Base-by-base conservation (phyloP, 2,329 filamentous ascomycete genomes). In the Venturiaceae sp. region DNA sequence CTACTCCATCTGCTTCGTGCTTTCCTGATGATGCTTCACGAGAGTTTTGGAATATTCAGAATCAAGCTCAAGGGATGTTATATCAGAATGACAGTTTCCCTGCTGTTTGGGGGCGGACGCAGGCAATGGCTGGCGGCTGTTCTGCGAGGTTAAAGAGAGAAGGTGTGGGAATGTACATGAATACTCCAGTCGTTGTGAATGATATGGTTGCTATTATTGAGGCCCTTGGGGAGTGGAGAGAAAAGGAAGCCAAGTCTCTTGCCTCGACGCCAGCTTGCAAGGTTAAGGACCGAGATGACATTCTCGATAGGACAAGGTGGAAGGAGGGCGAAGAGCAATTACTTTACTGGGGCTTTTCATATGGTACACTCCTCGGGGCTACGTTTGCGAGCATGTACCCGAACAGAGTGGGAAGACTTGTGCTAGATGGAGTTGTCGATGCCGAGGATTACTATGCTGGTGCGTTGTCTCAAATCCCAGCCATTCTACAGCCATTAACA, bases 201-300 rank as follows among this genome's bases (percentile, higher is more conserved):
- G 77, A 81, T 60, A 79, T 80, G 75, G 65, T 80, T 7, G 71
- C 74, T 41, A 71, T 80, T 36, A 68, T 75, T 11, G 77, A 80
- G 60, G 68, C 64, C 33, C 70, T 76, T 44, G 74, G 69, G 7
- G 68, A 73, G 28, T 75, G 68, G 64, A 62, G 68, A 26, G 65
- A 64, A 11, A 53, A 58, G 11, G 44, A 41, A 58, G 36, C 33
- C 36, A 19, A 26, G 30, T n/a, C 7, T n/a, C 33, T 39, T n/a
- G 32, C 37, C 14, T 26, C 9, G 32, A 60, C 7, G 8, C 50
- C 13, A 21, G 41, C 33, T 37, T 23, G 36, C 44, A 58, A 41
- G 26, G 34, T 19, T 13, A 53, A 28, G n/a, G 23, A 53, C 54
- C 44, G 9, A 16, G 44, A 16, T 14, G 47, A 30, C 44, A 50